These are phyloP conservation scores for Chernovozyma aurita DNA, from an alignment of 1,139 yeast species.

Conservation along the genomic window DNA sequence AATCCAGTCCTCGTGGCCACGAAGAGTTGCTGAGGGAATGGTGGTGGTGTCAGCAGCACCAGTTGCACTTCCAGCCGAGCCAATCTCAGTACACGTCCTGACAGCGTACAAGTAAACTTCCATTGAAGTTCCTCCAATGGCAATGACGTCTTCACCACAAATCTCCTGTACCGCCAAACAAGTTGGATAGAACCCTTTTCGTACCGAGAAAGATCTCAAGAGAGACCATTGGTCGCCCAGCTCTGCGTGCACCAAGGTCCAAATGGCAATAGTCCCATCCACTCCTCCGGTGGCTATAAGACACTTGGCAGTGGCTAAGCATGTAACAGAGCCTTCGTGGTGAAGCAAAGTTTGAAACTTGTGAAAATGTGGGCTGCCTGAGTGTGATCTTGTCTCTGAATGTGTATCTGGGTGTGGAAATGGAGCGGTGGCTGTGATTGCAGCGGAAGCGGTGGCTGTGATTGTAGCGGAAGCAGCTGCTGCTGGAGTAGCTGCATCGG, in stretches of 20 bases:
- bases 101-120: constrained; percentile 5
- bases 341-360: constrained; percentile 32
- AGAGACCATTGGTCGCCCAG: constrained; percentile 17
- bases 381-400: neutral
- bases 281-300: constrained; percentile 62
- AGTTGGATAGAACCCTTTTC: constrained; percentile 60
- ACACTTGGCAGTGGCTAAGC: constrained; percentile 31
- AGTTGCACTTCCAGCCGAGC: constrained; percentile 19
- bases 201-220: constrained; percentile 33
- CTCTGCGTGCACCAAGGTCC: constrained; percentile 27
- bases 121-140: constrained; percentile 73
- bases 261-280: constrained; percentile 53
- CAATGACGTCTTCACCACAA: constrained; percentile 45
- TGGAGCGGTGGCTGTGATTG: too few species aligned
- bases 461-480: too few species aligned
- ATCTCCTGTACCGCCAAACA: constrained; percentile 51
- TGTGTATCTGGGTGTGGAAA: too few species aligned
- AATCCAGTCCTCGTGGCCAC: constrained; percentile 96
- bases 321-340: constrained; percentile 47
- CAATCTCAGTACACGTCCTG: neutral
- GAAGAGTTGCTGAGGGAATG: constrained; percentile 12
- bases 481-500: neutral
- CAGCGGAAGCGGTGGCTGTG: too few species aligned
- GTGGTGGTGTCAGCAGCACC: neutral
- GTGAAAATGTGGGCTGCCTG: constrained; percentile 11